Evolutionary conservation across 768 basidiomycete genomes (phyloP).

Genomic region (Pisolithus microcarpus): DNA sequence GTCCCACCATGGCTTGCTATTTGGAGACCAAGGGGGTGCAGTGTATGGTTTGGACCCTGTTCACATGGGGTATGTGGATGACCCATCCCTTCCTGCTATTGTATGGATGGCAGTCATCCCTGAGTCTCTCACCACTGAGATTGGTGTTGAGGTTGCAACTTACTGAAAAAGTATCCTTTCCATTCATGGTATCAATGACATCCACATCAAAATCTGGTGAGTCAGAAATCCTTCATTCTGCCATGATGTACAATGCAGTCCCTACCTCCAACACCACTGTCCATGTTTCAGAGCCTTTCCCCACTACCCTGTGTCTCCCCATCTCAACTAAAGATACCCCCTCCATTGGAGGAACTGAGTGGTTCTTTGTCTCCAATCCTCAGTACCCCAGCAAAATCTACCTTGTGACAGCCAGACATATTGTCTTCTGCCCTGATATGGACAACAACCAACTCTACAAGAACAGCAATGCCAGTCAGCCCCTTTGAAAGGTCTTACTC

Average conservation of each 20-base stretch:
- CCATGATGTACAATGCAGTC: conserved; percentile 21
- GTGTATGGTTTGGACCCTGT: too few species aligned
- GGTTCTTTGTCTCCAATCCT: conserved; percentile 23
- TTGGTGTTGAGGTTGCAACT: too few species aligned
- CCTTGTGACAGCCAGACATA: conserved; percentile 22
- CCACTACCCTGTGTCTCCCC: conserved; percentile 22
- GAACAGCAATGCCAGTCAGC: conserved; percentile 6
- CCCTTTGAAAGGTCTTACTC: conserved; percentile 13
- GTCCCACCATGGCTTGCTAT: too few species aligned
- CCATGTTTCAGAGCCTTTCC: conserved; percentile 18
- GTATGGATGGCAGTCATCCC: too few species aligned
- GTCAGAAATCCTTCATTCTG: conserved; percentile 12
- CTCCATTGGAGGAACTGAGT: conserved; percentile 25
- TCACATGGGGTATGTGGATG: too few species aligned
- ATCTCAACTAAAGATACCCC: conserved; percentile 21
- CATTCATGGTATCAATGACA: too few species aligned
- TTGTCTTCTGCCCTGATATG: not conserved
- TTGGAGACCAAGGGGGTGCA: too few species aligned
- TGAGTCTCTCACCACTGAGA: too few species aligned
- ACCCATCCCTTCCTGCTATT: too few species aligned
- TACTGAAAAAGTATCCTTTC: too few species aligned
- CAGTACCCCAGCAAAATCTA: conserved; percentile 13
- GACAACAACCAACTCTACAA: conserved; percentile 2
- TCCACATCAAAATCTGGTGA: too few species aligned
- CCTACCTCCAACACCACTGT: conserved; percentile 10